phyloP scores from a whole-genome alignment of 768 basidiomycete species.

The Trametes meyenii region DNA sequence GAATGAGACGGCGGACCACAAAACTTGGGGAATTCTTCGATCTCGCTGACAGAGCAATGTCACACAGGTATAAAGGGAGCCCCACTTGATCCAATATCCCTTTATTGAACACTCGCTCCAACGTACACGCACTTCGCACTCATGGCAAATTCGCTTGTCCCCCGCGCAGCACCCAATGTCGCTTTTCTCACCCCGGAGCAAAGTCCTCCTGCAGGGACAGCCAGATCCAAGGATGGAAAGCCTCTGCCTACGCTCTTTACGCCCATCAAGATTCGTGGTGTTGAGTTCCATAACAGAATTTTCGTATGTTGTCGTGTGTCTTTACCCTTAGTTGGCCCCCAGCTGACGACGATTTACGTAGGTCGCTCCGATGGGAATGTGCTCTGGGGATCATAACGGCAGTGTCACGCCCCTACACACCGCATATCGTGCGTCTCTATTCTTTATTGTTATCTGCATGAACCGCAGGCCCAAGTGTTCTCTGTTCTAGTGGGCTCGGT shows the following conservation, averaged over 20 bases:
- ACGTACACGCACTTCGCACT: not conserved
- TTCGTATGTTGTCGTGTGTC: conserved; percentile 17
- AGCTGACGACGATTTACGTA: conserved; percentile 9
- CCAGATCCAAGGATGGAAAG: conserved; percentile 15
- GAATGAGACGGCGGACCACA: not conserved
- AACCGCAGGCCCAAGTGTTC: not conserved
- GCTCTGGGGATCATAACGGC: conserved; percentile 55
- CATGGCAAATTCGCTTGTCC: not conserved
- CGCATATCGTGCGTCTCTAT: conserved; percentile 42
- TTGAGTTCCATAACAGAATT: conserved; percentile 36
- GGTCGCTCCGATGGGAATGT: conserved; percentile 61
- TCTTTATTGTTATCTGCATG: not conserved
- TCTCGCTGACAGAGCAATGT: no score
- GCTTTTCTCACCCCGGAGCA: conserved; percentile 53
- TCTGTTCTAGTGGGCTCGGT: conserved; percentile 51
- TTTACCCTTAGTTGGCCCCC: no score
- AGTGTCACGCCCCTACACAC: conserved; percentile 55
- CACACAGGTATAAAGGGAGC: no score
- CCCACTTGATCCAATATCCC: no score
- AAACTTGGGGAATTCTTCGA: no score
- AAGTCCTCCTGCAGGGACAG: conserved; percentile 44
- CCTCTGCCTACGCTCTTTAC: conserved; percentile 36
- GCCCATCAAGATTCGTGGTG: conserved; percentile 47
- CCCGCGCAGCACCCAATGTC: conserved; percentile 38
- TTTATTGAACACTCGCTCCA: no score